A percentile compares a stretch with the other conserved stretches of the same genome.
These are phyloP conservation scores for Phytophthora meadii DNA, from an alignment of 352 stramenopile species.

Conservation along the genomic window DNA sequence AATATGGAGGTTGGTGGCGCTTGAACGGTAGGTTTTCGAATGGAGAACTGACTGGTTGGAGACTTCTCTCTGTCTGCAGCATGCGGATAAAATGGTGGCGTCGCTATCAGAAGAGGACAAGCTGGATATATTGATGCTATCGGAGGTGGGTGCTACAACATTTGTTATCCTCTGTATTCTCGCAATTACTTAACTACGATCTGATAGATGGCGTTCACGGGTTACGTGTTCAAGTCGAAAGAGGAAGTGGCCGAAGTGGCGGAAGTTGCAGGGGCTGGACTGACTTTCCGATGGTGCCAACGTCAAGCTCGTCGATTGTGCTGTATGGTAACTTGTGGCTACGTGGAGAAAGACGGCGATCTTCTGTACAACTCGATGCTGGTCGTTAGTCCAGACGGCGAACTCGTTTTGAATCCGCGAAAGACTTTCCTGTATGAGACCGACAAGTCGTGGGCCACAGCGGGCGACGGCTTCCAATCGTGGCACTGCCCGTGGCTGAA, in stretches of 20 bases:
- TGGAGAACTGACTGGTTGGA: not conserved
- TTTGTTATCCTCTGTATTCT: too few relatives aligned
- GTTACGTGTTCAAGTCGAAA: constrained; percentile 77
- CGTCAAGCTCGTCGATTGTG: constrained; percentile 61
- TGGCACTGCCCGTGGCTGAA: constrained; percentile 83
- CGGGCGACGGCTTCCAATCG: constrained; percentile 63
- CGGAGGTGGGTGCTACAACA: constrained; percentile 50
- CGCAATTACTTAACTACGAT: too few relatives aligned
- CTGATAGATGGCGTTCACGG: constrained; percentile 80
- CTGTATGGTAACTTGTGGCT: constrained; percentile 78
- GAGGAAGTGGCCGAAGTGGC: constrained; percentile 67
- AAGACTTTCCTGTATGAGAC: constrained; percentile 89
- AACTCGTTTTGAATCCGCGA: constrained; percentile 74
- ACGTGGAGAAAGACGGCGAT: constrained; percentile 55
- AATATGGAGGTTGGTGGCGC: constrained; percentile 66
- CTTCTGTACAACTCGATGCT: constrained; percentile 85
- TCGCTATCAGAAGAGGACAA: constrained; percentile 48
- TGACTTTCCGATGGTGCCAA: constrained; percentile 76
- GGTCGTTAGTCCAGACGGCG: constrained; percentile 72
- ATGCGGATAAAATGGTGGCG: constrained; percentile 72
- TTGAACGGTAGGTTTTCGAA: not conserved
- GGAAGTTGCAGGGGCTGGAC: constrained; percentile 55
- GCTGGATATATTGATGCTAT: constrained; percentile 82
- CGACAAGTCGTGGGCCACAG: constrained; percentile 81
- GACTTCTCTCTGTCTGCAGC: constrained; percentile 28